phyloP scores from a whole-genome alignment of 179 eudicot species.

The Spinacia oleracea region DNA sequence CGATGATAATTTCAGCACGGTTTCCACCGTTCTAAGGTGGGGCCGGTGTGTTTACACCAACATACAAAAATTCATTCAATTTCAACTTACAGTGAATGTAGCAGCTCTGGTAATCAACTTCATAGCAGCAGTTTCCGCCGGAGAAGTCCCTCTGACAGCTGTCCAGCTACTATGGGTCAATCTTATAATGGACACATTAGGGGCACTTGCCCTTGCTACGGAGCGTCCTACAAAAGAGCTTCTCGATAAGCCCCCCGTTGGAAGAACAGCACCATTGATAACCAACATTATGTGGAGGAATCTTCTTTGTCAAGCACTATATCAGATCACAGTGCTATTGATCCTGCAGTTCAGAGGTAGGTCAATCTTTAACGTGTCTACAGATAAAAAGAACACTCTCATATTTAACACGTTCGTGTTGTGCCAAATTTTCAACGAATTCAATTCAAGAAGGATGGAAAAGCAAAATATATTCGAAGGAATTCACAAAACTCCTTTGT shows the following conservation, averaged over 20 bases:
- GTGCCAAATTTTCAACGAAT: conserved; percentile 81
- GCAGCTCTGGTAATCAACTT: conserved; percentile 77
- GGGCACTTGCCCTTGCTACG: conserved; percentile 48
- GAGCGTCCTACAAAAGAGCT: conserved; percentile 50
- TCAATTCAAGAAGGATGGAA: conserved; percentile 67
- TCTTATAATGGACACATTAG: conserved; percentile 49
- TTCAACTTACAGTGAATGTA: conserved; percentile 80
- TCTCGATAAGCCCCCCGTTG: conserved; percentile 39
- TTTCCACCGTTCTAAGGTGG: conserved; percentile 44
- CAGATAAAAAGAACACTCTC: conserved; percentile 51
- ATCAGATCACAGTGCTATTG: conserved; percentile 40
- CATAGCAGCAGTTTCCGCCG: conserved; percentile 74
- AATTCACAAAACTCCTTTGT: conserved; percentile 48
- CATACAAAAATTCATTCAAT: conserved; percentile 80
- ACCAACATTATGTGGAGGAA: conserved; percentile 51
- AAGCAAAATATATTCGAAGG: conserved; percentile 69
- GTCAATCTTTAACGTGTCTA: conserved; percentile 28
- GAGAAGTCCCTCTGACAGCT: conserved; percentile 79
- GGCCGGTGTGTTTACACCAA: conserved; percentile 78
- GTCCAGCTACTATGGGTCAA: conserved; percentile 58
- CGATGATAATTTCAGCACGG: conserved; percentile 37
- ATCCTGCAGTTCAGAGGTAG: conserved; percentile 41
- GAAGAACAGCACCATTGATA: conserved; percentile 41
- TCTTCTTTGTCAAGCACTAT: conserved; percentile 36
- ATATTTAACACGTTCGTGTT: conserved; percentile 77